These are phyloP conservation scores for Hypoxylon sp. DNA, from an alignment of 2,329 filamentous ascomycete species.

Conservation along the genomic window DNA sequence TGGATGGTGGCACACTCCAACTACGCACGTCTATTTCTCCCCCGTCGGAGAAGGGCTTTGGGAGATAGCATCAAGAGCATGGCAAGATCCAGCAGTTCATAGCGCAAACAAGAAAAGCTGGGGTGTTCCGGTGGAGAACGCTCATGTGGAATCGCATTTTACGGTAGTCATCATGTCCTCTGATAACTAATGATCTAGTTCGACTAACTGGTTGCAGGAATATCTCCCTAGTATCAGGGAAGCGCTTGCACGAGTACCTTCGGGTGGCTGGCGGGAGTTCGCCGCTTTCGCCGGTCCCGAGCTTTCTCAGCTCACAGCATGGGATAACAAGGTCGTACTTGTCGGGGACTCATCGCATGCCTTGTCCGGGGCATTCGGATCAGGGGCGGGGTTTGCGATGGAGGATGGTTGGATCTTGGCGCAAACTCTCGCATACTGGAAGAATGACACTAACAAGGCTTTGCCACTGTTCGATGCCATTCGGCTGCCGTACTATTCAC, in stretches of 20 bases:
- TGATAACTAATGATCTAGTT: conserved; percentile 25
- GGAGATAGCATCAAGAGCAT: conserved; percentile 51
- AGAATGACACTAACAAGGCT: conserved; percentile 48
- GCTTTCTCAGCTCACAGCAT: conserved; percentile 58
- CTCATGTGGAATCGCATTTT: conserved; percentile 50
- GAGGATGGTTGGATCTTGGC: conserved; percentile 54
- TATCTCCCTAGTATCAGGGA: conserved; percentile 60
- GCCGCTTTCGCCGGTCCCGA: conserved; percentile 64
- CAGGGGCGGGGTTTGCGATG: conserved; percentile 59
- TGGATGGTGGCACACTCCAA: conserved; percentile 53
- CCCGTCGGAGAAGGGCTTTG: conserved; percentile 50
- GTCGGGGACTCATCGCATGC: conserved; percentile 71
- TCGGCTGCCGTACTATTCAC: conserved; percentile 52
- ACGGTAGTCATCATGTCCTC: conserved; percentile 47
- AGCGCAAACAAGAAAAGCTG: conserved; percentile 52
- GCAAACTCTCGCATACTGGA: conserved; percentile 47
- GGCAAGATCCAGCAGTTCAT: conserved; percentile 48
- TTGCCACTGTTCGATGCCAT: conserved; percentile 51
- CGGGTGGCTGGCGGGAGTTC: conserved; percentile 63
- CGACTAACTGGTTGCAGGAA: conserved; percentile 50
- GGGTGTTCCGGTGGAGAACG: conserved; percentile 51
- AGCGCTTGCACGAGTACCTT: conserved; percentile 57
- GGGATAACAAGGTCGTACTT: conserved; percentile 62
- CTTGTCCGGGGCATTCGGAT: conserved; percentile 62
- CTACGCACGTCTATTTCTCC: conserved; percentile 52